A percentile compares a stretch with the other conserved stretches of the same genome.
Evolutionary conservation across 208 protist genomes (phyloP).

Genomic region (Crithidia bombi): DNA sequence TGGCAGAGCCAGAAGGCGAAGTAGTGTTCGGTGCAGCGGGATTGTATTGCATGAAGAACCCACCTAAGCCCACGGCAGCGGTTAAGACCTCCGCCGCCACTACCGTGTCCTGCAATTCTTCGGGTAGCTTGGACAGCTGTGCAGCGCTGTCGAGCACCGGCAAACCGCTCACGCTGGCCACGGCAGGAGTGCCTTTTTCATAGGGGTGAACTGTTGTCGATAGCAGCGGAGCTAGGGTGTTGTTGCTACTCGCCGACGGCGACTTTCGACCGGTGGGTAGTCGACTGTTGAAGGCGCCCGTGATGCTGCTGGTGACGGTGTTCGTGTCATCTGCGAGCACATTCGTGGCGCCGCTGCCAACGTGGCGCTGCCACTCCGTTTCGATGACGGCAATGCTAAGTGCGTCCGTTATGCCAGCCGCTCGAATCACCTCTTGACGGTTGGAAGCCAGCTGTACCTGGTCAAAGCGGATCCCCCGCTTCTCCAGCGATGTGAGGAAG

Average conservation of each 20-base stretch:
- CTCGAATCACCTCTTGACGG: conserved; percentile 63
- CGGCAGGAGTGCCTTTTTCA: background rate
- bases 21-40: background rate
- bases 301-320: background rate
- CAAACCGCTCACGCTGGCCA: background rate
- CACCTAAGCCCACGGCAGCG: conserved; percentile 69
- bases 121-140: conserved; percentile 60
- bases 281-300: background rate
- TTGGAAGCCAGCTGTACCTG: conserved; percentile 78
- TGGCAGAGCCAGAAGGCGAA: background rate
- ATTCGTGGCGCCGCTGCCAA: background rate
- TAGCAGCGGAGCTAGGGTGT: conserved; percentile 21
- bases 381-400: conserved; percentile 82
- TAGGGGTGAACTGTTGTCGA: background rate
- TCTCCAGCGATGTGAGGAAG: conserved; percentile 73
- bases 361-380: conserved; percentile 75
- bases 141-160: conserved; percentile 32
- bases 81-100: conserved; percentile 68
- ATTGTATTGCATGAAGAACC: conserved; percentile 43
- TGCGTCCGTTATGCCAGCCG: conserved; percentile 76
- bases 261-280: background rate
- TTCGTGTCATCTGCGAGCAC: background rate
- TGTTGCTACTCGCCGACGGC: background rate
- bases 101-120: conserved; percentile 84
- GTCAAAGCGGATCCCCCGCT: conserved; percentile 69